These are phyloP conservation scores for Ceratobasidium sp. DNA, from an alignment of 1,284 basidiomycete genomes.

Conservation along the genomic window DNA sequence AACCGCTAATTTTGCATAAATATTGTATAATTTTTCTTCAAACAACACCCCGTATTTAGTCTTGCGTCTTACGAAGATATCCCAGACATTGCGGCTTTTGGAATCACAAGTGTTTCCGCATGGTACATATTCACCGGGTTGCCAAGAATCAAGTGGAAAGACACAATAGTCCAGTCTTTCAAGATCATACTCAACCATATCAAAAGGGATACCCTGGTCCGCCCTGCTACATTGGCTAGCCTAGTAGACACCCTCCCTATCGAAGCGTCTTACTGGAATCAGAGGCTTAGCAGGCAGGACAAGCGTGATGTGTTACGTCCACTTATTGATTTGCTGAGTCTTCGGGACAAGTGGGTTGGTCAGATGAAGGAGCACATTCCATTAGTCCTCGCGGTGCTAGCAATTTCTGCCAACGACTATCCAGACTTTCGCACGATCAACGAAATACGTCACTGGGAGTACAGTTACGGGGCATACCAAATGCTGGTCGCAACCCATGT, in stretches of 20 bases:
- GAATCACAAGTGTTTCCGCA: neutral
- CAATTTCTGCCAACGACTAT: constrained; percentile 3
- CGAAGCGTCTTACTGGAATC: neutral
- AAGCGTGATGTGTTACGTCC: neutral
- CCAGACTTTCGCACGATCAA: neutral
- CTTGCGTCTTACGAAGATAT: neutral
- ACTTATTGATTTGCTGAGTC: neutral
- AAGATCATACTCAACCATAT: neutral
- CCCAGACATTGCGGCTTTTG: neutral
- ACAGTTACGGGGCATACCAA: neutral
- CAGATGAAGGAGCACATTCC: neutral
- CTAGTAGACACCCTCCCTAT: neutral
- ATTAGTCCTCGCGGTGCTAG: neutral
- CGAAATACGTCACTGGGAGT: neutral
- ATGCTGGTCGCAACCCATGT: neutral
- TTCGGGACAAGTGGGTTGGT: neutral
- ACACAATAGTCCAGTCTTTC: neutral
- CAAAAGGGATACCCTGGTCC: neutral
- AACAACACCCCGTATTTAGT: neutral
- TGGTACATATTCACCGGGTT: constrained; percentile 3
- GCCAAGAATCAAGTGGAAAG: neutral
- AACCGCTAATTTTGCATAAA: too few relatives aligned
- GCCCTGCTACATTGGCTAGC: neutral
- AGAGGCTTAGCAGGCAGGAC: neutral
- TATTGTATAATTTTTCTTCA: too few relatives aligned